Evolutionary conservation across 768 basidiomycete species (phyloP), one percentile per base, ranked within the genome.

Genomic region (Lentinula guzmanii): DNA sequence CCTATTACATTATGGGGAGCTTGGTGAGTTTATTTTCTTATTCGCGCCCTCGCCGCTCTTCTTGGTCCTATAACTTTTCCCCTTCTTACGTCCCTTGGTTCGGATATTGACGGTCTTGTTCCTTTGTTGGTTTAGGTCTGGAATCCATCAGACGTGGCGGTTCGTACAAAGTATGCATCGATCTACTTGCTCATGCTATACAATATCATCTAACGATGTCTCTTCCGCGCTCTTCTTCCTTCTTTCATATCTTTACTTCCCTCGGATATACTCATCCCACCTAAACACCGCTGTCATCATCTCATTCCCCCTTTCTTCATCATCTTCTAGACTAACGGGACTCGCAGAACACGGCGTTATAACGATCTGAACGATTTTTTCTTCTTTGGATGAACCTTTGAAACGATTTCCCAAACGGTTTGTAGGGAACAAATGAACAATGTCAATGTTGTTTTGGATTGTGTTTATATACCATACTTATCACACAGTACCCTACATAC

Each of bases 131-230:
- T 39, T 7, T 52, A 60, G 59, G 59, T 18, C 48, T 4, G 59
- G 50, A 24, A 52, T 74, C 18, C 83, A 85, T 65, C 85, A 86
- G 71, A 75, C 79, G 3, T 86, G 85, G 85, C 74, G 64, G 28
- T 75, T 81, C 67, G 70, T 69, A 42, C 65, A 62, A 69, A 69
- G 72, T 72, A 52, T 54, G 69, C 37, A n/a, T 10, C 2, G 11
- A 31, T 31, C 34, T 33, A 13, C 28, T 33, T 45, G 24, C n/a
- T 46, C 9, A 3, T 24, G 21, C 43, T 18, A 5, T 39, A 21
- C 21, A 37, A 53, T 34, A 31, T 37, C 7, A 35, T 9, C 39
- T 55, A 11, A 41, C 18, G 21, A 24, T 21, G 10, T 37, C 5
- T 5, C 33, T n/a, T 33, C 33, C 8, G 6, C 24, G 9, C 28